Conservation (phyloP, 768 basidiomycete genomes). For the Xerocomus potaroensis region DNA sequence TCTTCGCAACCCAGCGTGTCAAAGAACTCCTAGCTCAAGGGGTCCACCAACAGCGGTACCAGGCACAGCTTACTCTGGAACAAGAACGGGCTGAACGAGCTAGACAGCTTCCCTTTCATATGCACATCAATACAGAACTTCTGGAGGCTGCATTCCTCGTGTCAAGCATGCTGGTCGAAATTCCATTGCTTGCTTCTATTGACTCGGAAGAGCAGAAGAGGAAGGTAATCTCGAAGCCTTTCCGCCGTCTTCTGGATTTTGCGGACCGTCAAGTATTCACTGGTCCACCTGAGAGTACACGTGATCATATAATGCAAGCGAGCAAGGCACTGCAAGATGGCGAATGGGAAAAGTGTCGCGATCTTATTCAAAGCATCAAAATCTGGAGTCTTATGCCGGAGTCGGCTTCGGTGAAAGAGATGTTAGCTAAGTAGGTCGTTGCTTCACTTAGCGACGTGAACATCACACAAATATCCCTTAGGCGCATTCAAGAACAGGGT, state of each 20-base stretch:
- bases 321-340: conserved; percentile 94
- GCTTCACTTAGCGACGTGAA: background rate
- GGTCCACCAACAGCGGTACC: conserved; percentile 89
- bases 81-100: conserved; percentile 97
- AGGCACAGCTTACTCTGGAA: conserved; percentile 75
- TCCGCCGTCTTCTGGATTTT: conserved; percentile 91
- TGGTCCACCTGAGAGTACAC: conserved; percentile 96
- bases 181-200: conserved; percentile 90
- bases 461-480: conserved; percentile 30
- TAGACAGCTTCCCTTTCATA: conserved; percentile 96
- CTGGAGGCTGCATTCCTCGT: conserved; percentile 97
- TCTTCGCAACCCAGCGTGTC: conserved; percentile 93
- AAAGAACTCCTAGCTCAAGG: conserved; percentile 97
- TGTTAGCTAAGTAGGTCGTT: conserved; percentile 77
- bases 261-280: conserved; percentile 98
- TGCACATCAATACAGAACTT: conserved; percentile 99
- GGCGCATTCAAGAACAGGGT: conserved; percentile 97
- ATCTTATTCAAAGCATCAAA: conserved; percentile 93
- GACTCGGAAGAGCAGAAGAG: conserved; percentile 93
- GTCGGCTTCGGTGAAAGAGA: conserved; percentile 81
- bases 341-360: conserved; percentile 94
- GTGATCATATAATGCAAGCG: conserved; percentile 99
- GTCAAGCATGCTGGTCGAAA: conserved; percentile 98
- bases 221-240: conserved; percentile 93
- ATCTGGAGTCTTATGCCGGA: conserved; percentile 98